A percentile compares a stretch with the other conserved stretches of the same genome.
phyloP scores from a whole-genome alignment of 1,284 basidiomycete genomes.

The Austroboletus novae-zelandiae region DNA sequence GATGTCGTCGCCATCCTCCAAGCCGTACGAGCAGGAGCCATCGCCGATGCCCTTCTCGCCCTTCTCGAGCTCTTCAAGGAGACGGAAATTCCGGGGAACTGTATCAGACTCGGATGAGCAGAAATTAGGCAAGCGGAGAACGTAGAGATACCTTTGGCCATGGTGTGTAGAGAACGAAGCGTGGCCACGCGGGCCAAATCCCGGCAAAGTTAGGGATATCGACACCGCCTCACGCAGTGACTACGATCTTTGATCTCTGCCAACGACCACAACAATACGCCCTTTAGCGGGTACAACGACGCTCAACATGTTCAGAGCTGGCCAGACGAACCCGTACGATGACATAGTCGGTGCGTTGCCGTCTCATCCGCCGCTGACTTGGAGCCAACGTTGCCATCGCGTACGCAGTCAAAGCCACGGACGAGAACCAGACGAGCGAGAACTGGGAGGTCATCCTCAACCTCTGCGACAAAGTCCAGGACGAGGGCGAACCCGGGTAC shows the following conservation, averaged over 20 bases:
- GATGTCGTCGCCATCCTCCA: slow-evolving; percentile 91
- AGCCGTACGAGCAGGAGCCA: slow-evolving; percentile 93
- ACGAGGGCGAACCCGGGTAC: slow-evolving; percentile 83
- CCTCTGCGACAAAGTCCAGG: slow-evolving; percentile 94
- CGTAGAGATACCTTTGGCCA: slow-evolving; percentile 56
- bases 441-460: slow-evolving; percentile 96
- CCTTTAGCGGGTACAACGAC: slow-evolving; percentile 4
- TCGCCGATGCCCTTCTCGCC: slow-evolving; percentile 99
- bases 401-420: slow-evolving; percentile 81
- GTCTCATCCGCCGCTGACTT: background rate
- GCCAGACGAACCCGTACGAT: slow-evolving; percentile 81
- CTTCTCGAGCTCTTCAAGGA: slow-evolving; percentile 98
- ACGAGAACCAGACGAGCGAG: slow-evolving; percentile 91
- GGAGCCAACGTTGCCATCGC: slow-evolving; percentile 1
- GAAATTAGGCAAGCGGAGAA: background rate
- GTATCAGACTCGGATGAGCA: slow-evolving; percentile 1
- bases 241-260: slow-evolving; percentile 1
- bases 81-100: slow-evolving; percentile 97
- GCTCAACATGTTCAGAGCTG: slow-evolving; percentile 61
- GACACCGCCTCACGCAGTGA: slow-evolving; percentile 34
- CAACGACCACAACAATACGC: slow-evolving; percentile 17
- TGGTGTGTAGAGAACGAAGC: slow-evolving; percentile 29
- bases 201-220: slow-evolving; percentile 4
- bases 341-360: slow-evolving; percentile 82
- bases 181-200: slow-evolving; percentile 8